Base-by-base conservation (phyloP, 1,284 basidiomycete genomes). In the Rhodotorula sp. region DNA sequence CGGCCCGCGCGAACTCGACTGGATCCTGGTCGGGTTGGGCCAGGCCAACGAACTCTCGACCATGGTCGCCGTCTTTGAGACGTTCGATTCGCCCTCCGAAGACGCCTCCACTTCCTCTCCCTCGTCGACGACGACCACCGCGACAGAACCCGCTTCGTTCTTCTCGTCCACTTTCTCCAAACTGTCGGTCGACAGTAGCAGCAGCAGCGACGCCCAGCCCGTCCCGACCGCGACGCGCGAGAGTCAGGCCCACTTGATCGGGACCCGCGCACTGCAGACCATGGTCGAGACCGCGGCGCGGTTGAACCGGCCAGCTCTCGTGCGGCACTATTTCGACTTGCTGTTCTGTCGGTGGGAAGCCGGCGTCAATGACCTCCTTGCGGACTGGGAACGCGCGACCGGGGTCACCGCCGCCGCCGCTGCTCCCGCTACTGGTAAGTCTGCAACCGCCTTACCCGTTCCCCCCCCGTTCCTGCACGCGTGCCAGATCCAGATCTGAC, bases 41-140 rank as follows among this genome's bases (percentile, higher is more conserved):
- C 69, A 69, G 23, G 45, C 60, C 28, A 54, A 69, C 60, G 72
- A 74, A 52, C 60, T 76, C 5, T 60, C 68, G 43, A 31, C 52
- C 26, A 72, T 76, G 70, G 67, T 76, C 18, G 64, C 70, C 58
- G 47, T 68, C 15, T 72, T 74, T 48, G 75, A 76, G 59, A 65
- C 68, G 16, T 74, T 74, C 34, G 75, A 74, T 67, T 50, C 57
- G 26, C 67, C 72, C 5, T 28, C 55, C 5, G 54, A 48, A 5
- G 16, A 55, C 2, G 26, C 68, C 31, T 15, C 54, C 14, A 15
- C n/a, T 23, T n/a, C n/a, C 10, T 15, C 14, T 5, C 12, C 12
- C 19, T 10, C 28, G 10, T 50, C 49, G 21, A 8, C 28, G 28
- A 18, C 55, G 55, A 31, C 31, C 19, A 21, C 54, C 38, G 12